A percentile compares a stretch with the other conserved stretches of the same genome.
Conservation (phyloP, 768 basidiomycete species). For the Leccinellum albellum region DNA sequence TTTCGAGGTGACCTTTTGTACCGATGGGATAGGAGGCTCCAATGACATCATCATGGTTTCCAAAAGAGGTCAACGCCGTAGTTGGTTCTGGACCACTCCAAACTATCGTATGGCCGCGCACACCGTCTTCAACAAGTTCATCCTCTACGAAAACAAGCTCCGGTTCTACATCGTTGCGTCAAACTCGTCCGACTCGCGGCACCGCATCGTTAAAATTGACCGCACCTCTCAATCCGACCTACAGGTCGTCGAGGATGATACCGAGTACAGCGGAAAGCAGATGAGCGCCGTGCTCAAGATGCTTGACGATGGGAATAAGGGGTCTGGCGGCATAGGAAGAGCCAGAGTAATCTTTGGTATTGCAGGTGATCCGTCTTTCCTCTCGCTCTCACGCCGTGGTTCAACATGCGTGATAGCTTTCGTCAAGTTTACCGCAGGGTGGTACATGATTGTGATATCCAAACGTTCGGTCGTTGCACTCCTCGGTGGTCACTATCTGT, state of each 20-base stretch:
- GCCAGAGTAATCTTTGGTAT: constrained; percentile 78
- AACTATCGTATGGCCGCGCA: constrained; percentile 1
- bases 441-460: constrained; percentile 90
- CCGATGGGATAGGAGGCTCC: constrained; percentile 7
- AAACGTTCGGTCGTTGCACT: constrained; percentile 91
- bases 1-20: neutral
- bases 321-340: constrained; percentile 81
- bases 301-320: constrained; percentile 92
- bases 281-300: constrained; percentile 90
- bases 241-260: constrained; percentile 79
- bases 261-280: constrained; percentile 83
- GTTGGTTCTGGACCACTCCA: neutral
- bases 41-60: constrained; percentile 26
- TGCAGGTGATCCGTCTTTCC: constrained; percentile 50
- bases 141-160: constrained; percentile 87
- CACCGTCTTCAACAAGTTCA: constrained; percentile 67
- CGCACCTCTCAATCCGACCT: constrained; percentile 75
- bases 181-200: constrained; percentile 81
- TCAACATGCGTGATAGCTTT: constrained; percentile 52
- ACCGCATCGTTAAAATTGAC: constrained; percentile 92
- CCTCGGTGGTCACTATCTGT: constrained; percentile 92
- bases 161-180: constrained; percentile 92
- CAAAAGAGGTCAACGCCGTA: constrained; percentile 3
- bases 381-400: too few species aligned
- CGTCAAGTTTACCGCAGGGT: constrained; percentile 89